Evolutionary conservation across 2,329 filamentous ascomycete species (phyloP).

Genomic region (Setomelanomma holmii): DNA sequence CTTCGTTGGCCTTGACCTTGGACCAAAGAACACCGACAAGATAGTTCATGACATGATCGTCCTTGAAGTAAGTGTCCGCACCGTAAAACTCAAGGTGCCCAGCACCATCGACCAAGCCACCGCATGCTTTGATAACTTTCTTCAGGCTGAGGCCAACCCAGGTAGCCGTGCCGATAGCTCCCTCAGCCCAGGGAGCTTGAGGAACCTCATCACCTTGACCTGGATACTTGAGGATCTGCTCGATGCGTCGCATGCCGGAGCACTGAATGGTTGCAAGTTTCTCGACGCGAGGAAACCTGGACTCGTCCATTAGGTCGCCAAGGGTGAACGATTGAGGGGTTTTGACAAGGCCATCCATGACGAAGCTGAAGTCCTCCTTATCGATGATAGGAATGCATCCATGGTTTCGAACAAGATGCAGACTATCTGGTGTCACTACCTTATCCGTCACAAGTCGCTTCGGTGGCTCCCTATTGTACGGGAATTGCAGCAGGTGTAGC

Average conservation of each 20-base stretch:
- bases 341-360: conserved; percentile 67
- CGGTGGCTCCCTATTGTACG: conserved; percentile 57
- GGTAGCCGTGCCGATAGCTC: conserved; percentile 70
- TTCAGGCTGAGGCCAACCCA: conserved; percentile 72
- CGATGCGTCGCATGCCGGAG: conserved; percentile 71
- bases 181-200: conserved; percentile 54
- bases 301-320: conserved; percentile 67
- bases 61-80: conserved; percentile 77
- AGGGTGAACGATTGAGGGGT: conserved; percentile 65
- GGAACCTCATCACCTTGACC: conserved; percentile 71
- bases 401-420: conserved; percentile 74
- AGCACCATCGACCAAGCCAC: conserved; percentile 62
- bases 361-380: conserved; percentile 60
- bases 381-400: conserved; percentile 74
- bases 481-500: conserved; percentile 56
- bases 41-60: conserved; percentile 70
- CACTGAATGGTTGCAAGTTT: conserved; percentile 71
- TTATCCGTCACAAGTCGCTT: conserved; percentile 38
- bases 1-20: conserved; percentile 72
- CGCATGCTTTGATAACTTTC: conserved; percentile 74
- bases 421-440: conserved; percentile 66
- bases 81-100: conserved; percentile 73
- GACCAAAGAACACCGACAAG: conserved; percentile 70
- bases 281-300: conserved; percentile 64
- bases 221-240: conserved; percentile 70